These are phyloP conservation scores for Stereum hirsutum DNA, from an alignment of 1,284 basidiomycete species.

Conservation along the genomic window DNA sequence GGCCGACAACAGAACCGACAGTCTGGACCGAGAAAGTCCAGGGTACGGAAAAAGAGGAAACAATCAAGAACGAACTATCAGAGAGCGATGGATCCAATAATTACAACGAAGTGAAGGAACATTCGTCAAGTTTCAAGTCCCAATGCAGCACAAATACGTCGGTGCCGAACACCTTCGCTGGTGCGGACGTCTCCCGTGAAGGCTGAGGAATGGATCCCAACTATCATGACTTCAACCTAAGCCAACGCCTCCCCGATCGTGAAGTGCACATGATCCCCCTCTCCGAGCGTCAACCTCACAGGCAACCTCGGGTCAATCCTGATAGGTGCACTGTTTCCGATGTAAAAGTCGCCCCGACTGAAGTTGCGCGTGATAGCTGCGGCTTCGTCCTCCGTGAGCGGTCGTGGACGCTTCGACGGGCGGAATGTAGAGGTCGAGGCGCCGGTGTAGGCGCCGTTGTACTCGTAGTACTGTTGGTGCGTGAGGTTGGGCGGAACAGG, in stretches of 20 bases:
- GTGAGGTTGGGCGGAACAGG: slow-evolving; percentile 33
- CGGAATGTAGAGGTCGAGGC: slow-evolving; percentile 66
- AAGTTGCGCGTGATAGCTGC: slow-evolving; percentile 74
- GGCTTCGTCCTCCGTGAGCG: slow-evolving; percentile 69
- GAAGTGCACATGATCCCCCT: slow-evolving; percentile 74
- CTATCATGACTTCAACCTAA: too few relatives aligned
- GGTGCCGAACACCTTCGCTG: too few relatives aligned
- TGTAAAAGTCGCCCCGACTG: slow-evolving; percentile 68
- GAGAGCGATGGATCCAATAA: too few relatives aligned
- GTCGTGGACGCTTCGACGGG: slow-evolving; percentile 63
- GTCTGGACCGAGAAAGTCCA: too few relatives aligned
- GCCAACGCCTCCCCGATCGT: slow-evolving; percentile 59
- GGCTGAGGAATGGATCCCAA: too few relatives aligned
- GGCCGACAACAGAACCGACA: too few relatives aligned
- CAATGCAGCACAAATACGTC: too few relatives aligned
- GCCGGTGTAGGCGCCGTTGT: slow-evolving; percentile 55
- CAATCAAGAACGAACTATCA: too few relatives aligned
- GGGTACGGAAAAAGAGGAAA: too few relatives aligned
- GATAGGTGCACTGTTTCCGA: slow-evolving; percentile 67
- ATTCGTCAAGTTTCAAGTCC: too few relatives aligned
- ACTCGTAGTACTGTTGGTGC: slow-evolving; percentile 71
- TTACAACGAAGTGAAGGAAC: too few relatives aligned
- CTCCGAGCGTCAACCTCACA: slow-evolving; percentile 65
- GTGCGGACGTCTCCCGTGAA: too few relatives aligned
- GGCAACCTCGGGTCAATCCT: slow-evolving; percentile 70